Evolutionary conservation across 73 alveolate genomes (phyloP).

Genomic region (Diophrys appendiculata): DNA sequence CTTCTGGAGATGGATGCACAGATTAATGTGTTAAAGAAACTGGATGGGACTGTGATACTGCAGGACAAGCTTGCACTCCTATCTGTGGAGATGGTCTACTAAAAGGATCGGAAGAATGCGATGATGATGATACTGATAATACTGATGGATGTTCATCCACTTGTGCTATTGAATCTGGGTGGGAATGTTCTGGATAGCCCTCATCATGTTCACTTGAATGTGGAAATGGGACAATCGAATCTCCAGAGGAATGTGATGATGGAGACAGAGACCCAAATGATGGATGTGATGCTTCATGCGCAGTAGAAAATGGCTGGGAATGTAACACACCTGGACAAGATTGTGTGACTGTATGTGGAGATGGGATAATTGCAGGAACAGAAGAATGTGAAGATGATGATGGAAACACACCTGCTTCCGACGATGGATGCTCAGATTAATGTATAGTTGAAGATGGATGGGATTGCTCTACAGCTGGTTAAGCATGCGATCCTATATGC

Average conservation of each 20-base stretch:
- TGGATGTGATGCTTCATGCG: constrained; percentile 7
- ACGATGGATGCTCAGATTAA: constrained; percentile 30
- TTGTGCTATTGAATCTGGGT: constrained; percentile 30
- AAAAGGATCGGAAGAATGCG: neutral
- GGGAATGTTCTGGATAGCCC: neutral
- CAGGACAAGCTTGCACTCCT: constrained; percentile 23
- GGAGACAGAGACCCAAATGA: neutral
- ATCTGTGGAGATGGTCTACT: constrained; percentile 6
- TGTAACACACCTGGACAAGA: neutral
- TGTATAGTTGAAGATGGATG: constrained; percentile 43
- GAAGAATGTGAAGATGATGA: constrained; percentile 23
- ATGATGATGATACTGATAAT: constrained; percentile 5
- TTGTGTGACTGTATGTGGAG: constrained; percentile 40
- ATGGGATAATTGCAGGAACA: constrained; percentile 15
- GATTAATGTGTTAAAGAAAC: neutral
- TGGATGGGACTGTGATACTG: neutral
- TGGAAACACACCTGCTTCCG: constrained; percentile 16
- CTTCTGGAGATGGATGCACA: constrained; percentile 16
- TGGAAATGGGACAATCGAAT: neutral
- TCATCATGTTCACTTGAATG: neutral
- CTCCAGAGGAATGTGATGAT: constrained; percentile 14
- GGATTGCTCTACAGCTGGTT: constrained; percentile 24
- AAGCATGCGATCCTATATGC: constrained; percentile 15
- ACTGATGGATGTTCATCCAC: constrained; percentile 4
- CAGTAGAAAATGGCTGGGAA: constrained; percentile 12